A percentile compares a stretch with the other conserved stretches of the same genome.
Conservation (phyloP, 2,329 filamentous ascomycete genomes). For the Pleomassaria siparia region DNA sequence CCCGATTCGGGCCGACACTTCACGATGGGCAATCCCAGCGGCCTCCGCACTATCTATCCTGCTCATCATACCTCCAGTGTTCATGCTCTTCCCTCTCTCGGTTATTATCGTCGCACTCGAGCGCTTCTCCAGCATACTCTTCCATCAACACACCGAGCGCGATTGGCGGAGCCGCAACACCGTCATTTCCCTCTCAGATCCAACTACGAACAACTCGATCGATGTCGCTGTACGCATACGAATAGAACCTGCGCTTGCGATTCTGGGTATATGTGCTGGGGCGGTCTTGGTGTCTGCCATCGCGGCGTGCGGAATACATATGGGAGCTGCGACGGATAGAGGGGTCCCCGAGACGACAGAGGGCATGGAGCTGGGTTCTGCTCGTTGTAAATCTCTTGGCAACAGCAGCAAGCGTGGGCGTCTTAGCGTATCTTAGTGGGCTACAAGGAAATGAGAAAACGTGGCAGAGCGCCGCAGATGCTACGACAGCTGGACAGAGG, state of each 20-base stretch:
- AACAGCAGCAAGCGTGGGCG: constrained; percentile 18
- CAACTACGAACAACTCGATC: constrained; percentile 7
- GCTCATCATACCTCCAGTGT: constrained; percentile 22
- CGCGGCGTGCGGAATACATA: constrained; percentile 22
- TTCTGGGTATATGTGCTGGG: constrained; percentile 20
- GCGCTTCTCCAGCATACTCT: constrained; percentile 22
- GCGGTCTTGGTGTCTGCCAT: constrained; percentile 22
- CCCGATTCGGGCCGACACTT: not conserved
- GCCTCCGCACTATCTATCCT: constrained; percentile 23
- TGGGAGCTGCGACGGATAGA: constrained; percentile 34
- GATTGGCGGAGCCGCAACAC: constrained; percentile 13
- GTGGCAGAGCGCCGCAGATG: constrained; percentile 23
- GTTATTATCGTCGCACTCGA: constrained; percentile 28
- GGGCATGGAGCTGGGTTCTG: constrained; percentile 30
- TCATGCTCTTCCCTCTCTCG: constrained; percentile 26
- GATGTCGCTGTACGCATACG: constrained; percentile 18
- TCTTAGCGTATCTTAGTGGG: constrained; percentile 24
- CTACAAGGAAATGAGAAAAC: constrained; percentile 15
- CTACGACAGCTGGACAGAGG: constrained; percentile 11
- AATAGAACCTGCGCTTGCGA: constrained; percentile 15
- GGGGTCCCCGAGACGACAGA: constrained; percentile 22
- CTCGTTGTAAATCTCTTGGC: constrained; percentile 18
- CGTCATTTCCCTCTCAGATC: constrained; percentile 15
- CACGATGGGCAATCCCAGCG: constrained; percentile 25
- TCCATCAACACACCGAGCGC: constrained; percentile 15